These are phyloP conservation scores for Ziziphus jujuba DNA, from an alignment of 306 rosid genomes.

Conservation along the genomic window DNA sequence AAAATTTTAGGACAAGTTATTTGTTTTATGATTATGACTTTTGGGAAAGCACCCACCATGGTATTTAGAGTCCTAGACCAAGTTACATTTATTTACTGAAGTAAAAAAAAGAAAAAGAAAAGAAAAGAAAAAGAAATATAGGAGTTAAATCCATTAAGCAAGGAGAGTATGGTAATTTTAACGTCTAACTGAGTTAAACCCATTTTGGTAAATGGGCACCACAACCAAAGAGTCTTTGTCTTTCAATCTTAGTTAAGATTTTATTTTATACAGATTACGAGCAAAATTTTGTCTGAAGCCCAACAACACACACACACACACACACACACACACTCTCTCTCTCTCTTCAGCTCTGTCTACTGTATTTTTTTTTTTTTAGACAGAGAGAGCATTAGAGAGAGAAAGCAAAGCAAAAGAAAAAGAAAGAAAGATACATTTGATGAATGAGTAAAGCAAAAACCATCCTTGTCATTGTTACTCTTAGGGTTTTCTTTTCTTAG, in stretches of 20 bases:
- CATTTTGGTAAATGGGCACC: slow-evolving; percentile 18
- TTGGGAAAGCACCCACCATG: no score
- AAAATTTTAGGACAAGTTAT: no score
- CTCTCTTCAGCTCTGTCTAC: slow-evolving; percentile 31
- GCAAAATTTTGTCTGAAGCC: slow-evolving; percentile 37
- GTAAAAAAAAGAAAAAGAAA: not conserved
- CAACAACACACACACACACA: not conserved
- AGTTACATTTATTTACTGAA: not conserved
- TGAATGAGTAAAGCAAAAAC: slow-evolving; percentile 72
- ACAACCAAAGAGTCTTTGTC: slow-evolving; percentile 17
- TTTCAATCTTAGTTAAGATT: slow-evolving; percentile 18
- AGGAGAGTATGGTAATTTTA: slow-evolving; percentile 24
- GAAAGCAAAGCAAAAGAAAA: slow-evolving; percentile 31
- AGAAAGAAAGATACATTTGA: slow-evolving; percentile 34
- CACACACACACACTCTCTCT: slow-evolving; percentile 6
- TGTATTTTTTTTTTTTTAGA: slow-evolving; percentile 37
- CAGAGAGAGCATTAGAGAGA: slow-evolving; percentile 65
- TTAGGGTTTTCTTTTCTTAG: slow-evolving; percentile 72
- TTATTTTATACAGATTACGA: slow-evolving; percentile 14
- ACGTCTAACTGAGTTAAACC: slow-evolving; percentile 21
- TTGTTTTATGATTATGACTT: no score
- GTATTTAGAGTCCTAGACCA: not conserved
- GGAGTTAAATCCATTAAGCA: not conserved
- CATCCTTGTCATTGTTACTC: slow-evolving; percentile 59
- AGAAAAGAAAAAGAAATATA: not conserved